phyloP scores from a whole-genome alignment of 2,329 filamentous ascomycete genomes.

The Botrytis pseudocinerea region DNA sequence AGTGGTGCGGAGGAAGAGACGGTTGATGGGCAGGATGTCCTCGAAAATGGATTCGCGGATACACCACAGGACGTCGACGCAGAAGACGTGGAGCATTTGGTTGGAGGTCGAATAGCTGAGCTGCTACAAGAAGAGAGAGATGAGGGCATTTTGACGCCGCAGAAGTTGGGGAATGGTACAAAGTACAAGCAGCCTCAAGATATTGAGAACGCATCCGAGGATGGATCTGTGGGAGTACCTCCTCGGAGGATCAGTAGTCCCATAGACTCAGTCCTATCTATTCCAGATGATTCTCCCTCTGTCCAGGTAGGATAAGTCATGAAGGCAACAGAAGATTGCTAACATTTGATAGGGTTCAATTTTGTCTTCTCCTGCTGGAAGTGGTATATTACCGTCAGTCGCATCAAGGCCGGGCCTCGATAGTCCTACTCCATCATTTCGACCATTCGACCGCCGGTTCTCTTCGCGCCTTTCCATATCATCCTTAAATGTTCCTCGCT shows the following conservation, averaged over 20 bases:
- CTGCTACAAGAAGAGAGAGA: slow-evolving; percentile 38
- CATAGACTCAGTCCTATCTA: slow-evolving; percentile 67
- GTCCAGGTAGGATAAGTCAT: slow-evolving; percentile 60
- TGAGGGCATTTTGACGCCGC: slow-evolving; percentile 29
- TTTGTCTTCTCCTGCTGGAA: slow-evolving; percentile 68
- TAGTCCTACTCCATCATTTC: slow-evolving; percentile 78
- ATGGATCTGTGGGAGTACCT: slow-evolving; percentile 54
- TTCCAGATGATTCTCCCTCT: slow-evolving; percentile 82
- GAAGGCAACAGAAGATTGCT: slow-evolving; percentile 18
- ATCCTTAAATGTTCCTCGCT: slow-evolving; percentile 61
- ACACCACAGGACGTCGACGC: slow-evolving; percentile 4
- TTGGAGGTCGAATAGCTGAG: slow-evolving; percentile 33
- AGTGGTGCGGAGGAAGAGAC: slow-evolving; percentile 58
- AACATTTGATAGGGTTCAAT: slow-evolving; percentile 54
- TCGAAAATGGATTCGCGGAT: slow-evolving; percentile 38
- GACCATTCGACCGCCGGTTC: slow-evolving; percentile 93
- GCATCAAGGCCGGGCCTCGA: slow-evolving; percentile 64
- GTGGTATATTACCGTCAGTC: slow-evolving; percentile 70
- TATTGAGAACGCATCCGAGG: slow-evolving; percentile 51
- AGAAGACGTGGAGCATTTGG: slow-evolving; percentile 42
- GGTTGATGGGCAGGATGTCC: slow-evolving; percentile 52
- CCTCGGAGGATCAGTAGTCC: slow-evolving; percentile 64
- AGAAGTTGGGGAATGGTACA: slow-evolving; percentile 42
- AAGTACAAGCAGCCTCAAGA: slow-evolving; percentile 41
- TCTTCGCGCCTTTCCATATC: slow-evolving; percentile 74